These are phyloP conservation scores for Lactifluus rugatus DNA, from an alignment of 768 basidiomycete species.

Conservation along the genomic window DNA sequence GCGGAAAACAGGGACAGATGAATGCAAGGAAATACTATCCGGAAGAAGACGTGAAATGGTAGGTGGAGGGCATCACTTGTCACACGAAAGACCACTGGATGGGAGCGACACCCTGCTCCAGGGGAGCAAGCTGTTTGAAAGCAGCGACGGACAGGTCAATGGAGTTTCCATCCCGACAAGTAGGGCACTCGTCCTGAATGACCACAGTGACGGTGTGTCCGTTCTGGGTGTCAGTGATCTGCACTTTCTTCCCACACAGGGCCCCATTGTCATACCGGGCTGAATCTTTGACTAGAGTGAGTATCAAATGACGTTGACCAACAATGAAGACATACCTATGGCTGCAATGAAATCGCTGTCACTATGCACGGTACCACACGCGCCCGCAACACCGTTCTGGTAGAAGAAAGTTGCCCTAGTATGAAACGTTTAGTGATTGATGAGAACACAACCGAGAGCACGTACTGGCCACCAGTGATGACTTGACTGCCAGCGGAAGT, in stretches of 20 bases:
- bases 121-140: slow-evolving; percentile 47
- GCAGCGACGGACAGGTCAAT: slow-evolving; percentile 67
- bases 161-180: slow-evolving; percentile 40
- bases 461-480: neutral
- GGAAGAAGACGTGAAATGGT: slow-evolving; percentile 1
- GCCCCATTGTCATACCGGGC: slow-evolving; percentile 40
- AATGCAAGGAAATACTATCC: slow-evolving; percentile 5
- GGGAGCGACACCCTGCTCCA: slow-evolving; percentile 42
- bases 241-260: slow-evolving; percentile 58
- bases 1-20: neutral
- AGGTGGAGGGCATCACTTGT: neutral
- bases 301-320: neutral
- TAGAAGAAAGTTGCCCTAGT: slow-evolving; percentile 34
- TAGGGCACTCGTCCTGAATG: slow-evolving; percentile 77
- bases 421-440: neutral
- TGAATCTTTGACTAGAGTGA: slow-evolving; percentile 31
- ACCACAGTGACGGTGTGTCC: slow-evolving; percentile 50
- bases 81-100: slow-evolving; percentile 35
- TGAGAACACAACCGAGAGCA: neutral
- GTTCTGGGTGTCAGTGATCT: slow-evolving; percentile 52
- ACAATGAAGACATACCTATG: slow-evolving; percentile 36
- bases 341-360: slow-evolving; percentile 57
- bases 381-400: slow-evolving; percentile 58
- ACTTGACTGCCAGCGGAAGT: neutral
- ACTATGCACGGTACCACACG: slow-evolving; percentile 54